Conservation (phyloP, 1,284 basidiomycete genomes). For the Sparassis latifolia region DNA sequence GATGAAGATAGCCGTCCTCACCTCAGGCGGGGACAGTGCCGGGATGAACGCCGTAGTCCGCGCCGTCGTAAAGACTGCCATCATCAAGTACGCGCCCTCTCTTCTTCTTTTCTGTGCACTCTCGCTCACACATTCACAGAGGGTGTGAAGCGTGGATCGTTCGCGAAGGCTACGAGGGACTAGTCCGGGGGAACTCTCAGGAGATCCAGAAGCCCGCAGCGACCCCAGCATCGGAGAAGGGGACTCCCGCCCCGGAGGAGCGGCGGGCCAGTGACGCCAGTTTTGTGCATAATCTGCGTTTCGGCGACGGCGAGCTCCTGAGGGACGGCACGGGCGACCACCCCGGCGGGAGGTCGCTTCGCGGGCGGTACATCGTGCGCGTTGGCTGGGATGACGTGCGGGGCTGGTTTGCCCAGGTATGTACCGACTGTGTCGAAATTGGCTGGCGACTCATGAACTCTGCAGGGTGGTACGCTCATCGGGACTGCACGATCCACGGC, state of each 20-base stretch:
- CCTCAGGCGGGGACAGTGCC: conserved; percentile 94
- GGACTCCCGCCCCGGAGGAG: conserved; percentile 18
- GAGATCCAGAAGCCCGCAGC: conserved; percentile 14
- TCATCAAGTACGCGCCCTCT: conserved; percentile 62
- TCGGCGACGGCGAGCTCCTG: conserved; percentile 87
- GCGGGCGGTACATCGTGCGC: conserved; percentile 90
- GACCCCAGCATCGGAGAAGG: conserved; percentile 8
- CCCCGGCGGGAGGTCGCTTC: conserved; percentile 63
- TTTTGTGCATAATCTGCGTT: conserved; percentile 68
- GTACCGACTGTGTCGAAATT: conserved; percentile 14
- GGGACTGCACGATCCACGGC: conserved; percentile 88
- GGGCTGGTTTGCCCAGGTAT: conserved; percentile 86
- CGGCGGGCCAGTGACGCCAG: conserved; percentile 27
- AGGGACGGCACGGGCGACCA: conserved; percentile 89
- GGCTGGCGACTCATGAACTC: not conserved
- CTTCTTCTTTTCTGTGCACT: not conserved
- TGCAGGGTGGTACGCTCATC: conserved; percentile 90
- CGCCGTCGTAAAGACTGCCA: conserved; percentile 84
- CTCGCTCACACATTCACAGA: conserved; percentile 33
- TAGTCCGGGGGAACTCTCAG: conserved; percentile 67
- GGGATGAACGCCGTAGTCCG: conserved; percentile 96
- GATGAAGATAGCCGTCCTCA: conserved; percentile 90
- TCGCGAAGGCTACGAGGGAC: conserved; percentile 96
- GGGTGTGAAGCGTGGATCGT: conserved; percentile 92
- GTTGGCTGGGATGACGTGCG: conserved; percentile 99